Evolutionary conservation across 176 grass and related monocot genomes (phyloP).

Genomic region (Ensete ventricosum): DNA sequence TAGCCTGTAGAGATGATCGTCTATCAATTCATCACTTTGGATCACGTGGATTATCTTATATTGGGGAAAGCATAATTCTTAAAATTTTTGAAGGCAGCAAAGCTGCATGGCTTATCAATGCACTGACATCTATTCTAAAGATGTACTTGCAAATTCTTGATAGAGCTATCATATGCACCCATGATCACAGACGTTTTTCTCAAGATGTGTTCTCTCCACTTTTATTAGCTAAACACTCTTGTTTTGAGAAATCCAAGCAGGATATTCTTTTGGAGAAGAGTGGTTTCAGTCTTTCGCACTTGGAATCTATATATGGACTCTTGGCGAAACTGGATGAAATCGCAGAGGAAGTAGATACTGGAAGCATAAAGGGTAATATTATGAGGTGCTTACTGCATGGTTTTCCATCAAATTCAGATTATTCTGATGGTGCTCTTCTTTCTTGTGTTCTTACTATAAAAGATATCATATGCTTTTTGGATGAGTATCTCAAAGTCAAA

Average conservation of each 20-base stretch:
- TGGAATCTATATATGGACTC: slow-evolving; percentile 52
- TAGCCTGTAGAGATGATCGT: slow-evolving; percentile 17
- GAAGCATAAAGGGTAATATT: slow-evolving; percentile 31
- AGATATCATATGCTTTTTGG: slow-evolving; percentile 51
- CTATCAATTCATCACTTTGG: slow-evolving; percentile 12
- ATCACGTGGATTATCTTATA: slow-evolving; percentile 27
- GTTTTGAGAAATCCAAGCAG: slow-evolving; percentile 62
- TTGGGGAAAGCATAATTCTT: slow-evolving; percentile 39
- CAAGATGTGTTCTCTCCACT: slow-evolving; percentile 49
- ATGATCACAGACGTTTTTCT: slow-evolving; percentile 29
- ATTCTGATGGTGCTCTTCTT: slow-evolving; percentile 57
- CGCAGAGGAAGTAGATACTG: slow-evolving; percentile 29
- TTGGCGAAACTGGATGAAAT: slow-evolving; percentile 60
- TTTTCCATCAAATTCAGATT: slow-evolving; percentile 55
- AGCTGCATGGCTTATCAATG: slow-evolving; percentile 30
- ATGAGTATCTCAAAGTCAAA: slow-evolving; percentile 55
- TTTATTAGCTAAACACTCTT: slow-evolving; percentile 61
- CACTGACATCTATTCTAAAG: slow-evolving; percentile 63
- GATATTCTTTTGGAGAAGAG: slow-evolving; percentile 39
- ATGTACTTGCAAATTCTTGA: slow-evolving; percentile 44
- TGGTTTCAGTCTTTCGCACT: slow-evolving; percentile 43
- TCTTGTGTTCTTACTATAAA: slow-evolving; percentile 79
- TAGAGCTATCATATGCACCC: slow-evolving; percentile 44
- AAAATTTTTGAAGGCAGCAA: slow-evolving; percentile 37
- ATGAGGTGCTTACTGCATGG: slow-evolving; percentile 70